Percentiles rank a stretch among this genome's conserved stretches.
phyloP scores from a whole-genome alignment of 208 protist species.

The Naegleria lovaniensis region DNA sequence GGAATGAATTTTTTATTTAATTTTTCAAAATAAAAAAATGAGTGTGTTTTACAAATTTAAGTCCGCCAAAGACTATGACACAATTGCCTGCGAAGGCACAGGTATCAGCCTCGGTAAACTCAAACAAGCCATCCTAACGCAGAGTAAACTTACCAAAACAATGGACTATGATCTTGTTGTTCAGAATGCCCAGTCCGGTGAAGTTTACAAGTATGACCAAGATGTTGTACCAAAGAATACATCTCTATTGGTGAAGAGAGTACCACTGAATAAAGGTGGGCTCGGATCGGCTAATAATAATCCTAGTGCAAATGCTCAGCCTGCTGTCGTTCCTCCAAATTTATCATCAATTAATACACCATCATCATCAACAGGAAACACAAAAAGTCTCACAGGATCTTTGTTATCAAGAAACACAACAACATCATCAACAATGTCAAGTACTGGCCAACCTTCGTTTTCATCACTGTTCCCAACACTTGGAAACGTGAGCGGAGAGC shows the following conservation, averaged over 20 bases:
- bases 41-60: conserved; percentile 40
- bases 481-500: background rate
- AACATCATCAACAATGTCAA: background rate
- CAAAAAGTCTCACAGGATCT: conserved; percentile 21
- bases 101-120: conserved; percentile 45
- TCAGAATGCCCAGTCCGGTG: conserved; percentile 46
- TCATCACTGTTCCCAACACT: conserved; percentile 2
- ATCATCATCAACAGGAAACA: background rate
- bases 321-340: background rate
- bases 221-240: conserved; percentile 53
- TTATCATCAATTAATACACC: background rate
- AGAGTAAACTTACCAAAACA: conserved; percentile 45
- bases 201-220: conserved; percentile 48
- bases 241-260: conserved; percentile 45
- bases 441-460: background rate
- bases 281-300: conserved; percentile 6
- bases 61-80: conserved; percentile 45
- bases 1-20: no score
- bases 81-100: conserved; percentile 44
- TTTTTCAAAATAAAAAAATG: background rate
- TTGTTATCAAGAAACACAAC: conserved; percentile 16
- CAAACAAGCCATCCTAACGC: conserved; percentile 45
- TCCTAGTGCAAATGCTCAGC: background rate
- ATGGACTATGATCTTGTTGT: conserved; percentile 49
- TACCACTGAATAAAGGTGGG: conserved; percentile 31